phyloP scores from a whole-genome alignment of 1,284 basidiomycete species.

The Ceratobasidium sp. region DNA sequence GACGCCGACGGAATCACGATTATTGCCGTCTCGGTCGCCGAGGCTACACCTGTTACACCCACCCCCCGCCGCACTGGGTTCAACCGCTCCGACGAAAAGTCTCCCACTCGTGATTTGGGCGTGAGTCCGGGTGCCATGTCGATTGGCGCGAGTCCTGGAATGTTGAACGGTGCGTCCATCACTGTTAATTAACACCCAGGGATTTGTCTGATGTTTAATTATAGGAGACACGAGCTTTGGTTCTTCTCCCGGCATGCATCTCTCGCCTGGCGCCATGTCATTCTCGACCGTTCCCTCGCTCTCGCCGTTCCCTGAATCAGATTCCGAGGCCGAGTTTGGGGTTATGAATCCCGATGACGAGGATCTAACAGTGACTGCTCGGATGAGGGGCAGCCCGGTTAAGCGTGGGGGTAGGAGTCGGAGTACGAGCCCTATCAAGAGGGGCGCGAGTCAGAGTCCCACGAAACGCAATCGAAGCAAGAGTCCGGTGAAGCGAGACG shows the following conservation, averaged over 20 bases:
- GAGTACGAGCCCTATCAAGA: neutral
- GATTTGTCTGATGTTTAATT: too few relatives aligned
- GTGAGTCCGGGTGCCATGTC: neutral
- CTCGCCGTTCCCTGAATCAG: conserved; percentile 35
- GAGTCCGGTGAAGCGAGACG: neutral
- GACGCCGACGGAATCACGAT: neutral
- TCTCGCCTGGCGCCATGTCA: conserved; percentile 15
- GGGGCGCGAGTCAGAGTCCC: neutral
- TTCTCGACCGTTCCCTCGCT: conserved; percentile 30
- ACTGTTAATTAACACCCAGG: neutral
- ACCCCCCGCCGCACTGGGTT: neutral
- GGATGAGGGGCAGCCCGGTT: neutral
- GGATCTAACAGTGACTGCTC: conserved; percentile 19
- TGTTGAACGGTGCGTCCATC: neutral
- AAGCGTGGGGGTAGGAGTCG: neutral
- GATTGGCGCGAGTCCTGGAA: too few relatives aligned
- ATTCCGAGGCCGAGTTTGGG: conserved; percentile 15
- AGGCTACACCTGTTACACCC: neutral
- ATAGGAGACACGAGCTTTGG: too few relatives aligned
- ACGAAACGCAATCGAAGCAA: neutral
- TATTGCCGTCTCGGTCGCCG: neutral
- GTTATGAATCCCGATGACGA: conserved; percentile 14
- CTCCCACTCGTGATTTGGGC: neutral
- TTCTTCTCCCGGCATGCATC: too few relatives aligned
- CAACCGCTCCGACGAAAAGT: neutral